Evolutionary conservation across 768 basidiomycete species (phyloP).

Genomic region (Podaxis sp.): DNA sequence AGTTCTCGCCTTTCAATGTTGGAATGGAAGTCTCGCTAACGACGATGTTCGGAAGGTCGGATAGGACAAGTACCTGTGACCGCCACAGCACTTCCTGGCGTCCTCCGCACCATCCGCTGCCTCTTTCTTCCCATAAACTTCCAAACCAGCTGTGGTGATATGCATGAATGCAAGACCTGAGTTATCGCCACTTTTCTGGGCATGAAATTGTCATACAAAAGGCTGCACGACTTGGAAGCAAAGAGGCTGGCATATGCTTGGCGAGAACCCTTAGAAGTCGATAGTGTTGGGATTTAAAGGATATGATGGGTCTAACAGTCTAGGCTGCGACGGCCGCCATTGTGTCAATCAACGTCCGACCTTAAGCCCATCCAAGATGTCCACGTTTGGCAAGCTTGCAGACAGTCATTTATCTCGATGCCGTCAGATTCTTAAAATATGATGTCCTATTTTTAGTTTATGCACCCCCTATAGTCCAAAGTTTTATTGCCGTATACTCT

Average conservation of each 20-base stretch:
- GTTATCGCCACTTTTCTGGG: slow-evolving; percentile 14
- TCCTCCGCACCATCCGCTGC: slow-evolving; percentile 26
- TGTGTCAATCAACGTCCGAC: no score
- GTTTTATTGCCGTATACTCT: no score
- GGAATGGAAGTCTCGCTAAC: slow-evolving; percentile 19
- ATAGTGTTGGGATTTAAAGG: slow-evolving; percentile 24
- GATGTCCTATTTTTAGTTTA: no score
- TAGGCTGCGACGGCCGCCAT: background rate
- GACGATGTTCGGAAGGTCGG: slow-evolving; percentile 23
- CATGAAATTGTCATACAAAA: slow-evolving; percentile 15
- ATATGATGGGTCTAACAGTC: slow-evolving; percentile 19
- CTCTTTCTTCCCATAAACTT: slow-evolving; percentile 23
- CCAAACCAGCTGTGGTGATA: slow-evolving; percentile 21
- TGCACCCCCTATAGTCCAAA: no score
- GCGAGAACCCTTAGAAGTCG: slow-evolving; percentile 22
- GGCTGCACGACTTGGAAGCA: slow-evolving; percentile 16
- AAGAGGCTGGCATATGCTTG: slow-evolving; percentile 22
- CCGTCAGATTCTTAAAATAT: no score
- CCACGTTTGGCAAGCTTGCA: no score
- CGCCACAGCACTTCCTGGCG: slow-evolving; percentile 26
- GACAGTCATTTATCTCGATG: no score
- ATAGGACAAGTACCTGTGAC: slow-evolving; percentile 25
- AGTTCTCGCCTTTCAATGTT: slow-evolving; percentile 27
- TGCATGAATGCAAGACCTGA: slow-evolving; percentile 19
- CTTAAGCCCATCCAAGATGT: no score